Evolutionary conservation across 2,329 filamentous ascomycete genomes (phyloP).

Genomic region (Madurella fahalii): DNA sequence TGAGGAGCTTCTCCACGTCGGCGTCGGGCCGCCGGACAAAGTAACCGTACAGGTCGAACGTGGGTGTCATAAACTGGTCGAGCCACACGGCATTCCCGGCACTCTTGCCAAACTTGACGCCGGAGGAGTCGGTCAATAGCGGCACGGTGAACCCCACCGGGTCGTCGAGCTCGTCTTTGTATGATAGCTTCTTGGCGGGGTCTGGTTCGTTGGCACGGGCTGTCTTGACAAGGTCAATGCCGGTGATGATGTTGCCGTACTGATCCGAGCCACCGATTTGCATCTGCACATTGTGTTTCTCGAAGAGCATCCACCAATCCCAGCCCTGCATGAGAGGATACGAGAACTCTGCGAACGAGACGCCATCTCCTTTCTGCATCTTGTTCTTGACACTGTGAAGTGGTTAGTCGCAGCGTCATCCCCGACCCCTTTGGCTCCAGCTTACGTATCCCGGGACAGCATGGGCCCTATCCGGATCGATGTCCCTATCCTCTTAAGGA

Average conservation of each 20-base stretch:
- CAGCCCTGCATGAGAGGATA: constrained; percentile 93
- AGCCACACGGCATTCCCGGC: constrained; percentile 94
- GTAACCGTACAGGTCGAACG: constrained; percentile 87
- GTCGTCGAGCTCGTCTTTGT: constrained; percentile 41
- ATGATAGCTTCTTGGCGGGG: constrained; percentile 37
- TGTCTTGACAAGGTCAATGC: constrained; percentile 78
- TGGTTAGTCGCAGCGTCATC: constrained; percentile 17
- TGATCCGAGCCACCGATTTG: constrained; percentile 96
- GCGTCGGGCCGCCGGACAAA: constrained; percentile 79
- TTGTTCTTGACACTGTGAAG: constrained; percentile 66
- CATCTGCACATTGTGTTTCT: constrained; percentile 63
- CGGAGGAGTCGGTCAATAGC: constrained; percentile 77
- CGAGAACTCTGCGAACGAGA: constrained; percentile 89
- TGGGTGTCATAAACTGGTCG: constrained; percentile 71
- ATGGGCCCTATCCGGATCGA: constrained; percentile 78
- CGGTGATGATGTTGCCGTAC: constrained; percentile 91
- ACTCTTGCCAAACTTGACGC: constrained; percentile 91
- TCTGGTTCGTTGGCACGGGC: constrained; percentile 58
- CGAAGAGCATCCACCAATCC: constrained; percentile 91
- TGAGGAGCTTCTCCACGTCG: constrained; percentile 76
- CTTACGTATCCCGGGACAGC: constrained; percentile 82
- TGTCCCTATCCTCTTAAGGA: constrained; percentile 69
- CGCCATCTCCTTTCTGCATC: constrained; percentile 79
- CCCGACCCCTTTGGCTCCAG: constrained; percentile 23
- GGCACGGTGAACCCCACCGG: constrained; percentile 89